Evolutionary conservation across 768 basidiomycete genomes (phyloP), one percentile per base, ranked within the genome.

Genomic region (Pleurotus pulmonarius): DNA sequence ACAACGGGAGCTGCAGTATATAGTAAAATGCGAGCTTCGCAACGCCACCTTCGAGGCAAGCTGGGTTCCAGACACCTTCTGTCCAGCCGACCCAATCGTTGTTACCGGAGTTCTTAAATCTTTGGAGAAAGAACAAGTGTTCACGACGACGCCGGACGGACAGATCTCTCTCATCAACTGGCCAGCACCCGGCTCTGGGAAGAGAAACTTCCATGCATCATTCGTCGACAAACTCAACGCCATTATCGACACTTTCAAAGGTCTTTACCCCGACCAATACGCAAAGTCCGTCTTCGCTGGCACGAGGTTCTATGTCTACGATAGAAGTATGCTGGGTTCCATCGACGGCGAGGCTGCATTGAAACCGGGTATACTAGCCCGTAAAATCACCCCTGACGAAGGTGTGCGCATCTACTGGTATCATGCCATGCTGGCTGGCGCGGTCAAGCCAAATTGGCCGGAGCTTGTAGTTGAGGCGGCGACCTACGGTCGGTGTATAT

Each of bases 401-500:
- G 48, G 48, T 15, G 6, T 15, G 4, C 15, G 26, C 13, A n/a
- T 12, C 20, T 49, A 24, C 25, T 49, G 48, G 48, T 26, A 49
- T 26, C 29, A 57, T 40, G 48, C 45, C 56, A 29, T 53, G 15
- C 15, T 57, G 13, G 29, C 5, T 3, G 46, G 46, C 25, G 56
- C 39, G 34, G 56, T 53, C 25, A 53, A 24, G 37, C 26, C 16
- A n/a, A 40, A 6, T 15, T 57, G 56, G 56, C 16, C 16, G n/a
- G 15, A 38, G 18, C 29, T 57, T 15, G 39, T 57, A 40, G 56
- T 18, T 22, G 48, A 57, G 22, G 53, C 24, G n/a, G 56, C 51
- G 0, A 56, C 49, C 22, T 57, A 57, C 47, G 56, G 48, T n/a
- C 56, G 49, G 20, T 57, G 45, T 38, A 26, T 54, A 6, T 57